Conservation (phyloP, 1,139 yeast species). For the Wickerhamomyces sp. region DNA sequence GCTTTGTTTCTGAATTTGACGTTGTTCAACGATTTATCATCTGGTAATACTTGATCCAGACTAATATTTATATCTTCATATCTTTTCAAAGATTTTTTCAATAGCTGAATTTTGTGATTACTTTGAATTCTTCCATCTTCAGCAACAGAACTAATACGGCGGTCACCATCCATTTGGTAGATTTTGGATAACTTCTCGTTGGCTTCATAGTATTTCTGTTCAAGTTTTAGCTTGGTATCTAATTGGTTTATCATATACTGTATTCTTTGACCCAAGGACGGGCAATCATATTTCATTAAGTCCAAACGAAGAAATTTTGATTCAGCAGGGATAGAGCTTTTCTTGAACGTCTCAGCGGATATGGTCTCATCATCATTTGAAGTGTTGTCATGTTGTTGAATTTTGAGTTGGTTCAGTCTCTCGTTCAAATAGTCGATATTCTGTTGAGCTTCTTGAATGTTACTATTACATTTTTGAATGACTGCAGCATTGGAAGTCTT, state of each 20-base stretch:
- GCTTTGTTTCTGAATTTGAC: conserved; percentile 79
- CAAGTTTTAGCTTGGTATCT: conserved; percentile 90
- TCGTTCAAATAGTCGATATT: conserved; percentile 86
- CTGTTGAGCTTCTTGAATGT: conserved; percentile 85
- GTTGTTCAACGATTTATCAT: conserved; percentile 59
- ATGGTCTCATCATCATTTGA: conserved; percentile 5
- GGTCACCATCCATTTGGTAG: conserved; percentile 88
- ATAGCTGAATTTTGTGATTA: conserved; percentile 76
- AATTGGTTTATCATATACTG: conserved; percentile 93
- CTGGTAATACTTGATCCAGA: conserved; percentile 39
- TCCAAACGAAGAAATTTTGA: conserved; percentile 56
- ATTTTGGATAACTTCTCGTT: conserved; percentile 83
- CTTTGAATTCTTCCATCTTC: conserved; percentile 83
- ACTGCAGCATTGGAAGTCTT: conserved; percentile 76
- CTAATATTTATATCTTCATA: conserved; percentile 84
- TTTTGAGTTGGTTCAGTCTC: conserved; percentile 60
- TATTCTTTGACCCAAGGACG: conserved; percentile 91
- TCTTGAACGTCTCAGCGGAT: conserved; percentile 5
- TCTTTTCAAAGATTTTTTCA: conserved; percentile 78
- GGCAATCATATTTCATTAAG: conserved; percentile 86
- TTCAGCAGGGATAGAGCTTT: conserved; percentile 4
- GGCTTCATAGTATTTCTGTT: conserved; percentile 88
- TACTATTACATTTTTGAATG: conserved; percentile 86
- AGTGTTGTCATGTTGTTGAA: conserved; percentile 28
- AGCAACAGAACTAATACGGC: conserved; percentile 80